phyloP scores from a whole-genome alignment of 768 basidiomycete genomes.

The Boletus vinaceobasis region DNA sequence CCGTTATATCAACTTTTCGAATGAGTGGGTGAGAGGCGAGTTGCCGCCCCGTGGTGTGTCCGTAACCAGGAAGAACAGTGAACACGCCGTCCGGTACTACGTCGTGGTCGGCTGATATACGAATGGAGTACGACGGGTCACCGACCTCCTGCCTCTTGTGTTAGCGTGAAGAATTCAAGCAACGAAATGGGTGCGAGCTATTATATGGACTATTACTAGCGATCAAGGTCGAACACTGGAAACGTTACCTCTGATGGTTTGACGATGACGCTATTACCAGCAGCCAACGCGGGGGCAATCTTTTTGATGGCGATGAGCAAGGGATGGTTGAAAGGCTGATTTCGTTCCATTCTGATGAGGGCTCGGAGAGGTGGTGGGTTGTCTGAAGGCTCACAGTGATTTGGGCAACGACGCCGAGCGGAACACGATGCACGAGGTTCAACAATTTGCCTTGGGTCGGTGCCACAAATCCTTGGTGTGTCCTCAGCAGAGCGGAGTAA shows the following conservation, averaged over 20 bases:
- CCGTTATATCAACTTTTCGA: constrained; percentile 83
- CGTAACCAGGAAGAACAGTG: constrained; percentile 71
- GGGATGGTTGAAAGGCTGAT: constrained; percentile 84
- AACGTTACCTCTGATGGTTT: constrained; percentile 70
- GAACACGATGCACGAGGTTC: constrained; percentile 76
- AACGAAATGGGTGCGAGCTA: constrained; percentile 78
- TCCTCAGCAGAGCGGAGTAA: constrained; percentile 70
- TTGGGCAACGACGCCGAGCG: constrained; percentile 86
- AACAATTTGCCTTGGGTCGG: constrained; percentile 78
- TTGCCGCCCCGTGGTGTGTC: constrained; percentile 58
- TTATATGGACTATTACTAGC: neutral
- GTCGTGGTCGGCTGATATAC: neutral
- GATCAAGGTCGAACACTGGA: neutral
- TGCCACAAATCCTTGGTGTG: constrained; percentile 62
- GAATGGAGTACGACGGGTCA: neutral
- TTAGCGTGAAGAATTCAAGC: constrained; percentile 69
- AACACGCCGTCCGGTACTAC: constrained; percentile 77
- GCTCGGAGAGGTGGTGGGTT: neutral
- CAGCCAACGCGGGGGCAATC: constrained; percentile 79
- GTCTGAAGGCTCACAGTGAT: constrained; percentile 56
- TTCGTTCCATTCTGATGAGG: neutral
- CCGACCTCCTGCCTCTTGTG: constrained; percentile 63
- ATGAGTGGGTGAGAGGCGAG: constrained; percentile 64
- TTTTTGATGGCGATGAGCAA: constrained; percentile 88
- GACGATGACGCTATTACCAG: constrained; percentile 79